Conservation (phyloP, 2,329 filamentous ascomycete genomes). For the Trichoderma atrobrunneum region DNA sequence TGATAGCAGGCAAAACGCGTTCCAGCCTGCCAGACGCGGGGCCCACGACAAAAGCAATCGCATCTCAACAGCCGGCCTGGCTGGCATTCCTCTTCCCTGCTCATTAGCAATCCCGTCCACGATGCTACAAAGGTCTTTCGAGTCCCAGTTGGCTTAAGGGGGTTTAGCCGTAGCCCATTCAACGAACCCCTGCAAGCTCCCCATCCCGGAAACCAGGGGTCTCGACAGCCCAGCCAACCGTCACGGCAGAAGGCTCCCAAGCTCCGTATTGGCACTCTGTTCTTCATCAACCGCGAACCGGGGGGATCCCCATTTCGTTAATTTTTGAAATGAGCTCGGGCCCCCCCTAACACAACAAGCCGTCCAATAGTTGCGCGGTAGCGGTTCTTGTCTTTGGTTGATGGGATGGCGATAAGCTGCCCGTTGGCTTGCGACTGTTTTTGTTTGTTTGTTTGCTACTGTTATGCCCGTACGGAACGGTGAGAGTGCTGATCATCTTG, state of each 20-base stretch:
- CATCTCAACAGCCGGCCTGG: neutral
- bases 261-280: constrained; percentile 3
- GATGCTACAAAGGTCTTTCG: neutral
- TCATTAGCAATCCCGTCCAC: neutral
- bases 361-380: neutral
- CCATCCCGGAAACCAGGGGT: constrained; percentile 12
- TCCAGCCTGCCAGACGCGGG: neutral
- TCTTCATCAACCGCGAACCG: neutral
- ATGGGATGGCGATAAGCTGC: neutral
- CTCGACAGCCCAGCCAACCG: neutral
- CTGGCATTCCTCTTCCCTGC: constrained; percentile 6
- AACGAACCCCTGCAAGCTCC: constrained; percentile 1
- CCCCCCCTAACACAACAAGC: neutral
- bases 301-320: constrained; percentile 11
- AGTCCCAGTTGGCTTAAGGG: neutral
- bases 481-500: neutral
- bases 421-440: neutral
- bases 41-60: neutral
- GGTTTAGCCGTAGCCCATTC: constrained; percentile 7
- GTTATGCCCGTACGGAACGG: neutral
- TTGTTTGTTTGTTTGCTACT: neutral
- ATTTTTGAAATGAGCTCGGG: constrained; percentile 14
- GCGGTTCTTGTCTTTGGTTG: neutral
- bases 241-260: neutral
- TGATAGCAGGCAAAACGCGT: neutral